A percentile compares a stretch with the other conserved stretches of the same genome.
Evolutionary conservation across 495 filamentous ascomycete species (phyloP).

Genomic region (Aspergillus kassunensis): DNA sequence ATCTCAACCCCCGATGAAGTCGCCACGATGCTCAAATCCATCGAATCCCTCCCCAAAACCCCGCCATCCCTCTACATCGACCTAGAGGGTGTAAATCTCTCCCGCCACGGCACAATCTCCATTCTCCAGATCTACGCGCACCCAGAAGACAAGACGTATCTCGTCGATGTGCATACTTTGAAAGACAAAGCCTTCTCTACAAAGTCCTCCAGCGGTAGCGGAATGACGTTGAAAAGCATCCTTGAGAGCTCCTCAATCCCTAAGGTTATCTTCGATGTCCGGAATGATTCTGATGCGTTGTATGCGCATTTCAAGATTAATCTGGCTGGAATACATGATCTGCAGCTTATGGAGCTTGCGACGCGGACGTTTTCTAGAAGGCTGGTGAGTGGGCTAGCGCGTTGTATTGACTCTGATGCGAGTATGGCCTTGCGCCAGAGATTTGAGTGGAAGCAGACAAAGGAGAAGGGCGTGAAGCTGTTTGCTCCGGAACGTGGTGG

Average conservation of each 20-base stretch:
- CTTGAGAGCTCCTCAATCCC: slow-evolving; percentile 50
- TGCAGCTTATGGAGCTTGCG: slow-evolving; percentile 56
- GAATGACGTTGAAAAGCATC: no score
- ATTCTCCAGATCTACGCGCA: neutral
- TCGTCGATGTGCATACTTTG: neutral
- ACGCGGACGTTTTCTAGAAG: slow-evolving; percentile 24
- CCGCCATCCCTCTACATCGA: slow-evolving; percentile 2
- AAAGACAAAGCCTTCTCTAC: slow-evolving; percentile 3
- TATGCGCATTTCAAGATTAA: slow-evolving; percentile 37
- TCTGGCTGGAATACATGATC: slow-evolving; percentile 41
- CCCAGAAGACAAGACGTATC: neutral
- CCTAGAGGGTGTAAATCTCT: neutral
- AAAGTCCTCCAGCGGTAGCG: slow-evolving; percentile 24
- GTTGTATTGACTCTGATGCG: no score
- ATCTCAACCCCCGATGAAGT: no score
- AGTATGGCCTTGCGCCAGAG: neutral
- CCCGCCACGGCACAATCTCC: neutral
- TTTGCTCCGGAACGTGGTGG: slow-evolving; percentile 33
- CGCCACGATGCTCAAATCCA: no score
- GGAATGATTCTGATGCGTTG: slow-evolving; percentile 52
- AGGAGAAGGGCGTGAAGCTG: neutral
- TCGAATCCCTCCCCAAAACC: no score
- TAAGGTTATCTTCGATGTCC: slow-evolving; percentile 38
- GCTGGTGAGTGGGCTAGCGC: slow-evolving; percentile 25
- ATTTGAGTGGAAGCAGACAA: neutral